Evolutionary conservation across 768 basidiomycete genomes (phyloP).

Genomic region (Agaricus bisporus): DNA sequence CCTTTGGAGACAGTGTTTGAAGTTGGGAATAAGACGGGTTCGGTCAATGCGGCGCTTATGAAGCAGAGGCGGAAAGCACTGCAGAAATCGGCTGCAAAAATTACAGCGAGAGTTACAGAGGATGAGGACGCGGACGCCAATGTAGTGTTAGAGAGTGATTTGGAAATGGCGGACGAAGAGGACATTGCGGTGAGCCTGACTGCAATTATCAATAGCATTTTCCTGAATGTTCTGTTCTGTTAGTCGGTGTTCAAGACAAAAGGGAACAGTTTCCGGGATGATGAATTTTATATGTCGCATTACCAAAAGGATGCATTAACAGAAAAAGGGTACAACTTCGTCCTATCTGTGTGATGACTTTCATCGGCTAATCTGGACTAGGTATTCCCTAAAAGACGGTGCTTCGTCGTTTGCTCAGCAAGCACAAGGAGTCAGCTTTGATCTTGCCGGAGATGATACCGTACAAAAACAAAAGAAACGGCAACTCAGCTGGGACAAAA

Average conservation of each 20-base stretch:
- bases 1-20: slow-evolving; percentile 92
- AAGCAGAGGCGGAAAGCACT: slow-evolving; percentile 79
- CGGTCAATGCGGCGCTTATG: slow-evolving; percentile 70
- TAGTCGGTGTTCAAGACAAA: slow-evolving; percentile 66
- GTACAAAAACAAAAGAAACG: slow-evolving; percentile 45
- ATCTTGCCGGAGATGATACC: slow-evolving; percentile 76
- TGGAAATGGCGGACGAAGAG: slow-evolving; percentile 75
- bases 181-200: slow-evolving; percentile 57
- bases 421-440: slow-evolving; percentile 74
- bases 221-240: not conserved
- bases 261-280: slow-evolving; percentile 59
- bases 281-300: slow-evolving; percentile 89
- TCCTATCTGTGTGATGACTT: not conserved
- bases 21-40: slow-evolving; percentile 67
- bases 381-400: slow-evolving; percentile 87
- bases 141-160: slow-evolving; percentile 23
- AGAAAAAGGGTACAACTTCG: slow-evolving; percentile 76
- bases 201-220: not conserved
- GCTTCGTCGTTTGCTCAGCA: slow-evolving; percentile 83
- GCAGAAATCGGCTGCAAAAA: slow-evolving; percentile 52
- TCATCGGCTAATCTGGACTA: slow-evolving; percentile 21
- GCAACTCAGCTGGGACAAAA: slow-evolving; percentile 88
- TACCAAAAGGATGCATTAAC: slow-evolving; percentile 81
- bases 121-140: slow-evolving; percentile 29
- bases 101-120: slow-evolving; percentile 26